phyloP scores from a whole-genome alignment of 2,329 filamentous ascomycete genomes.

The Dryadomyces quercus-mongolicae region DNA sequence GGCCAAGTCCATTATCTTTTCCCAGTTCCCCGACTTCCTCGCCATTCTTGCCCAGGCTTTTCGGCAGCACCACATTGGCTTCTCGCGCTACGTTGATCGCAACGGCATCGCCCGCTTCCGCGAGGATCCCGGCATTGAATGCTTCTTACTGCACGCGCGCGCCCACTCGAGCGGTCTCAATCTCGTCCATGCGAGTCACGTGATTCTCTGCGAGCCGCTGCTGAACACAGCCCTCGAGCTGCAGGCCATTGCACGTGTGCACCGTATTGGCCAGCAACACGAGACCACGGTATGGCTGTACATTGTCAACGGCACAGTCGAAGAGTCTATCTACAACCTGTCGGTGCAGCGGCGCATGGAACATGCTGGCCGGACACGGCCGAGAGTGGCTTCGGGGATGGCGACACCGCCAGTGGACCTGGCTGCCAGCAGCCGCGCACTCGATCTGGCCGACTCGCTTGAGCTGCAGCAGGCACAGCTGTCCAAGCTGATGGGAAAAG shows the following conservation, averaged over 20 bases:
- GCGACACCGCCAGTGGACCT: constrained; percentile 26
- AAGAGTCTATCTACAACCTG: constrained; percentile 82
- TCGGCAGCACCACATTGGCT: constrained; percentile 57
- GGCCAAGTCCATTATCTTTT: constrained; percentile 88
- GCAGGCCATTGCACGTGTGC: constrained; percentile 88
- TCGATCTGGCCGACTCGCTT: constrained; percentile 76
- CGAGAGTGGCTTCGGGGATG: constrained; percentile 24
- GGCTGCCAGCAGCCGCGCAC: constrained; percentile 36
- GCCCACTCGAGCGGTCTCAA: constrained; percentile 83
- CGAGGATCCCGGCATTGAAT: constrained; percentile 59
- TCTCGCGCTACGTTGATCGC: constrained; percentile 54
- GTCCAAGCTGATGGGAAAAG: constrained; percentile 57
- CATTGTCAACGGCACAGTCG: constrained; percentile 78
- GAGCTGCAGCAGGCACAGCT: constrained; percentile 67
- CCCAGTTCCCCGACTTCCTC: constrained; percentile 77
- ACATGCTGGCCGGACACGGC: constrained; percentile 49
- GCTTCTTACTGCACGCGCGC: constrained; percentile 80
- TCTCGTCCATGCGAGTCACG: constrained; percentile 83
- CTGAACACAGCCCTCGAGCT: constrained; percentile 89
- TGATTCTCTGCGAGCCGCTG: constrained; percentile 87
- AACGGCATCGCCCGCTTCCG: constrained; percentile 68
- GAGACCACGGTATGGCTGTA: constrained; percentile 94
- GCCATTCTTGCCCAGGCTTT: constrained; percentile 62
- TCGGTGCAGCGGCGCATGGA: constrained; percentile 67
- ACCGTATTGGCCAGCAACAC: constrained; percentile 81